phyloP scores from a whole-genome alignment of 306 rosid genomes.

The Prinsepia uniflora region DNA sequence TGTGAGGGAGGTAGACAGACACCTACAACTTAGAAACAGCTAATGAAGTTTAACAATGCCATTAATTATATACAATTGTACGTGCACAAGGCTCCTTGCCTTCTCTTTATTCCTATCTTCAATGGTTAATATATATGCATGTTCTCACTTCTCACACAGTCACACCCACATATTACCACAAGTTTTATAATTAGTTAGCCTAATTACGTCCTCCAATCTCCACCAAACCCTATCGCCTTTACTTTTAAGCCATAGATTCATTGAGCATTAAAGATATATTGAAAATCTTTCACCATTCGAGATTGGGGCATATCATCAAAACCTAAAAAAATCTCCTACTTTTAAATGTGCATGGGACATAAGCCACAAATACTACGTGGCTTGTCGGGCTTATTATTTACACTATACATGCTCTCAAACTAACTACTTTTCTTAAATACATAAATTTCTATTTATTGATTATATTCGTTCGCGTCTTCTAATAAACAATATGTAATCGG shows the following conservation, averaged over 20 bases:
- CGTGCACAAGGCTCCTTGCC: slow-evolving; percentile 16
- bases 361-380: slow-evolving; percentile 9
- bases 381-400: neutral
- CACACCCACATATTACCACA: slow-evolving; percentile 8
- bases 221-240: slow-evolving; percentile 1
- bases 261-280: neutral
- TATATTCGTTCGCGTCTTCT: too few relatives aligned
- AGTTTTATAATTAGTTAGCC: neutral
- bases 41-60: slow-evolving; percentile 21
- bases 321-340: neutral
- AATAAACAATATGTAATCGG: neutral
- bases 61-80: neutral
- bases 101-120: neutral
- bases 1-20: slow-evolving; percentile 24
- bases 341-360: slow-evolving; percentile 5
- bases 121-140: slow-evolving; percentile 5
- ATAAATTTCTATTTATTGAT: neutral
- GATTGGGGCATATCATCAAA: neutral
- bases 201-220: neutral
- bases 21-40: slow-evolving; percentile 27
- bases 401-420: neutral
- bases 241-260: neutral
- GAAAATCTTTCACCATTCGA: neutral
- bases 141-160: slow-evolving; percentile 15
- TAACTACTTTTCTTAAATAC: neutral